A percentile compares a stretch with the other conserved stretches of the same genome.
Evolutionary conservation across 2,329 filamentous ascomycete genomes (phyloP).

Genomic region (Ophiostoma novo-ulmi): DNA sequence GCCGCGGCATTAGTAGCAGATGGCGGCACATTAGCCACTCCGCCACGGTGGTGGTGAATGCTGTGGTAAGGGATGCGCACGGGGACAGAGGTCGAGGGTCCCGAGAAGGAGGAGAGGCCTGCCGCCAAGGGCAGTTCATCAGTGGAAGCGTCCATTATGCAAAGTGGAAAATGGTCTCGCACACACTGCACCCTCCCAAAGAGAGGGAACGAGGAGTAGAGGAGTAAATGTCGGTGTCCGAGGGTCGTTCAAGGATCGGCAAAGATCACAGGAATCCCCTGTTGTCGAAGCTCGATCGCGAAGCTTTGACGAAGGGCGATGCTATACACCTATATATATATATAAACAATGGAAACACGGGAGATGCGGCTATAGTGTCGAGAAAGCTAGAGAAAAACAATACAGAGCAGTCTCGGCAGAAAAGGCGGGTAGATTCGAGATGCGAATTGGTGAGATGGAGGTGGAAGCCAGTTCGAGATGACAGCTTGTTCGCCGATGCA

Average conservation of each 20-base stretch:
- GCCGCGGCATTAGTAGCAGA: not conserved
- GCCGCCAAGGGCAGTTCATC: conserved; percentile 23
- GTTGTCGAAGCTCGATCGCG: conserved; percentile 14
- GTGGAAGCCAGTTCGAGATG: conserved; percentile 17
- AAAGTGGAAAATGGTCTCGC: not conserved
- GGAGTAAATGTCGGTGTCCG: not conserved
- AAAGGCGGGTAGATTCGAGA: not conserved
- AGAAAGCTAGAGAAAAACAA: not conserved
- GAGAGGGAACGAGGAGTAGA: not conserved
- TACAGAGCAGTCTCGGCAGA: not conserved
- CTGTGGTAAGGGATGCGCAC: conserved; percentile 26
- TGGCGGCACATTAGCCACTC: not conserved
- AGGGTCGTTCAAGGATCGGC: not conserved
- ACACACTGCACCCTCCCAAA: not conserved
- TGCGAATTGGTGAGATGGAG: not conserved
- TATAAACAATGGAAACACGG: not conserved
- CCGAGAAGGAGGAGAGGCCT: conserved; percentile 16
- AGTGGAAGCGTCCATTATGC: conserved; percentile 30
- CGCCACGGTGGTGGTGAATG: not conserved
- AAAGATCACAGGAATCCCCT: conserved; percentile 16
- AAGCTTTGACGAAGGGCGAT: not conserved
- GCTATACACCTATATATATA: not conserved
- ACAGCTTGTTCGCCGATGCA: conserved; percentile 18
- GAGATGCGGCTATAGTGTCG: not conserved
- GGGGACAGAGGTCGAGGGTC: conserved; percentile 24